These are phyloP conservation scores for Eucalyptus pauciflora DNA, from an alignment of 345 rosid genomes.

Conservation along the genomic window DNA sequence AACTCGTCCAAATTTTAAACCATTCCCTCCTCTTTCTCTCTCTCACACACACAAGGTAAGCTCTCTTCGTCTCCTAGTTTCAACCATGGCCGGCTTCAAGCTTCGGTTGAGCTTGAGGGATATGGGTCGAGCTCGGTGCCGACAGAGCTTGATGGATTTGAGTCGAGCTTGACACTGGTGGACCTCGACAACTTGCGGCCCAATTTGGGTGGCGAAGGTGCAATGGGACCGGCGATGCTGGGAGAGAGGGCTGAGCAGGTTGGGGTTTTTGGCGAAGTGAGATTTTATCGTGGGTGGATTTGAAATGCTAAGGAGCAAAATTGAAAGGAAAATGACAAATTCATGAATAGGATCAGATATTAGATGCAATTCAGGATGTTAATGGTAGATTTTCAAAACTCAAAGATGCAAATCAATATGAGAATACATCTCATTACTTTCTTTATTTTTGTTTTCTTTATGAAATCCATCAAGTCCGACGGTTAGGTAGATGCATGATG, in stretches of 20 bases:
- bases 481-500: background rate
- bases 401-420: background rate
- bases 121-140: background rate
- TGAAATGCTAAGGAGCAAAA: background rate
- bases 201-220: background rate
- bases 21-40: background rate
- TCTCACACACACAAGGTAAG: background rate
- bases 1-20: background rate
- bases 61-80: background rate
- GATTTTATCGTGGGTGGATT: background rate
- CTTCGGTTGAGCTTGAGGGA: background rate
- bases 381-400: background rate
- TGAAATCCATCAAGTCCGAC: background rate
- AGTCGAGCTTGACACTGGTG: background rate
- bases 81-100: background rate
- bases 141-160: background rate
- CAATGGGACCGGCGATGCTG: rapidly evolving
- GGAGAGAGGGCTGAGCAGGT: background rate
- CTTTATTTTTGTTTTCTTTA: background rate
- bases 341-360: background rate
- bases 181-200: background rate
- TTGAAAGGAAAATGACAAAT: background rate
- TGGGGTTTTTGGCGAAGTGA: too few relatives aligned
- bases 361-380: background rate
- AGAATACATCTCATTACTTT: background rate